phyloP scores from a whole-genome alignment of 495 filamentous ascomycete genomes.

The Penicillium cinerascens region DNA sequence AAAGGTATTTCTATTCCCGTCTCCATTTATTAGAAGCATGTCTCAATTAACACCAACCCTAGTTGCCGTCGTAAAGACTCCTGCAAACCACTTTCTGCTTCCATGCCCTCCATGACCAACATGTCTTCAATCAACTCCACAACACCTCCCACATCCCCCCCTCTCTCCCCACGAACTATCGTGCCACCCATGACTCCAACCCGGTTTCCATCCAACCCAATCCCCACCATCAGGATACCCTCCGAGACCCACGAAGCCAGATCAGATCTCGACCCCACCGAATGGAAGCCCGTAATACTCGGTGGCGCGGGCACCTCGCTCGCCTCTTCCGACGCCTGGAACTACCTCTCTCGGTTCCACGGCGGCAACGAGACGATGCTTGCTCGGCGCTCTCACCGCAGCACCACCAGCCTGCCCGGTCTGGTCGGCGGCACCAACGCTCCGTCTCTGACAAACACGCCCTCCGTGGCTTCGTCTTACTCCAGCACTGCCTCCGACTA shows the following conservation, averaged over 20 bases:
- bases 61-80: slow-evolving; percentile 55
- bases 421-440: slow-evolving; percentile 20
- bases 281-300: slow-evolving; percentile 55
- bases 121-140: slow-evolving; percentile 24
- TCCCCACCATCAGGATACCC: slow-evolving; percentile 41
- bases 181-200: slow-evolving; percentile 45
- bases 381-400: slow-evolving; percentile 31
- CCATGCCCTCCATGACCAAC: slow-evolving; percentile 28
- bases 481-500: slow-evolving; percentile 42
- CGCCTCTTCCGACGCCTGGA: slow-evolving; percentile 46
- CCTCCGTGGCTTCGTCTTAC: slow-evolving; percentile 45
- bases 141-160: slow-evolving; percentile 32
- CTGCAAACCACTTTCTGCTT: slow-evolving; percentile 46
- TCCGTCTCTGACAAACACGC: slow-evolving; percentile 40
- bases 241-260: slow-evolving; percentile 35
- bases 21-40: slow-evolving; percentile 1
- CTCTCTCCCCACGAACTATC: slow-evolving; percentile 40
- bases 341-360: slow-evolving; percentile 50
- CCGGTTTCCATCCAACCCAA: slow-evolving; percentile 23
- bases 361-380: slow-evolving; percentile 22
- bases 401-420: slow-evolving; percentile 34
- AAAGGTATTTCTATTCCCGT: slow-evolving; percentile 38
- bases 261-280: slow-evolving; percentile 54
- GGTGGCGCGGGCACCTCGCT: slow-evolving; percentile 14
- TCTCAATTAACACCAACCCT: background rate